phyloP scores from a whole-genome alignment of 2,329 filamentous ascomycete genomes.

The Aspergillus intermedius region DNA sequence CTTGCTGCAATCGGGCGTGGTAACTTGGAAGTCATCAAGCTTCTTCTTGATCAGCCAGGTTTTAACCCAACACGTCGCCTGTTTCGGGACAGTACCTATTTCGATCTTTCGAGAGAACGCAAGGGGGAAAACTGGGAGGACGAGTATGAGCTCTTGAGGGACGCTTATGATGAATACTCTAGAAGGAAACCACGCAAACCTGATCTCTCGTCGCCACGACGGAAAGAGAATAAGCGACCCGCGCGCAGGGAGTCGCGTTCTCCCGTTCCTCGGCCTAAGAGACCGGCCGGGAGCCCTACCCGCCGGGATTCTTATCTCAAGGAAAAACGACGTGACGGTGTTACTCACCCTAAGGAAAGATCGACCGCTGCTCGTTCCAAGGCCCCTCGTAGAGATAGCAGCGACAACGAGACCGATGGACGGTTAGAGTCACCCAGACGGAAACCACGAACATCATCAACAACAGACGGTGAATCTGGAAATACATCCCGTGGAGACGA shows the following conservation, averaged over 20 bases:
- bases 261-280: constrained; percentile 28
- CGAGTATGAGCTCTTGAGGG: constrained; percentile 74
- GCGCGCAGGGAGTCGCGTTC: constrained; percentile 34
- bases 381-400: constrained; percentile 17
- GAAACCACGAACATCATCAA: constrained; percentile 19
- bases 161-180: constrained; percentile 42
- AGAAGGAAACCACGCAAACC: constrained; percentile 28
- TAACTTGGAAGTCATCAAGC: constrained; percentile 75
- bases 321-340: constrained; percentile 22
- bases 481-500: constrained; percentile 27
- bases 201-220: constrained; percentile 33
- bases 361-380: constrained; percentile 17
- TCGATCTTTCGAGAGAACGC: constrained; percentile 75
- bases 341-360: constrained; percentile 20
- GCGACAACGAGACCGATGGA: constrained; percentile 23
- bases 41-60: constrained; percentile 67
- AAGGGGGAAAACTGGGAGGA: constrained; percentile 85
- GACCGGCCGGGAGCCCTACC: constrained; percentile 26
- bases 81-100: constrained; percentile 73
- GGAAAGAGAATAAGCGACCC: constrained; percentile 30
- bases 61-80: constrained; percentile 76
- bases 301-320: constrained; percentile 20
- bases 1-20: constrained; percentile 85
- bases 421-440: constrained; percentile 21
- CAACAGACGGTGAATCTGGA: constrained; percentile 27